These are phyloP conservation scores for Neurospora sp. DNA, from an alignment of 495 filamentous ascomycete genomes.

Conservation along the genomic window DNA sequence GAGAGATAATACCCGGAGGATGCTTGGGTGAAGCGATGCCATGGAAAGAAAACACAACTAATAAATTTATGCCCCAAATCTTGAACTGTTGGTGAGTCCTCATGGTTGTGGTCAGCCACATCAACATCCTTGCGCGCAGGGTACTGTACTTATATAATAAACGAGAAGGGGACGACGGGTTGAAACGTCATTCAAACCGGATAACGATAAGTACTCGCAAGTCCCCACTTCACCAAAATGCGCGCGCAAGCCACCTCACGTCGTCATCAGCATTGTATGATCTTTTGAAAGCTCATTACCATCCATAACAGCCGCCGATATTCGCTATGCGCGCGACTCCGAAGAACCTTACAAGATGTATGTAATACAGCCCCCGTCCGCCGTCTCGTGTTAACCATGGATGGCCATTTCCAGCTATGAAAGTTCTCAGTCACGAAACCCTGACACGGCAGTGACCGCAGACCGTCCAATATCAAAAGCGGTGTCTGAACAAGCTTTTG, in stretches of 20 bases:
- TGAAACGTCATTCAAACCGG: neutral
- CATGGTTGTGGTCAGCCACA: neutral
- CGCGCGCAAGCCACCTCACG: neutral
- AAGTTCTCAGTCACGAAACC: neutral
- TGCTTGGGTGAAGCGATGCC: neutral
- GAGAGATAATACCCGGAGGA: neutral
- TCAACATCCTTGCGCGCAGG: neutral
- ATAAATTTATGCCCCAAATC: neutral
- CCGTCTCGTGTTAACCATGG: neutral
- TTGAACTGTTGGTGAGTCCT: neutral
- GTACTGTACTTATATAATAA: neutral
- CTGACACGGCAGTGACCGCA: neutral
- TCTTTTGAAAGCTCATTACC: neutral
- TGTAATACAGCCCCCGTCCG: neutral
- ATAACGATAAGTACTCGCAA: neutral
- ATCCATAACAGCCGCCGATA: neutral
- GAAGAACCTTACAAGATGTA: neutral
- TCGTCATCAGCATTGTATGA: neutral
- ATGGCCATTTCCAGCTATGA: neutral
- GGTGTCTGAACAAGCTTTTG: constrained; percentile 16
- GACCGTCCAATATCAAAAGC: neutral
- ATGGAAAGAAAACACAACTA: neutral
- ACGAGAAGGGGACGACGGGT: neutral
- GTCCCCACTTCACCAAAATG: neutral
- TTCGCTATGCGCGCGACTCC: neutral